Evolutionary conservation across 257 asterid genomes (phyloP).

Genomic region (Salvia splendens): DNA sequence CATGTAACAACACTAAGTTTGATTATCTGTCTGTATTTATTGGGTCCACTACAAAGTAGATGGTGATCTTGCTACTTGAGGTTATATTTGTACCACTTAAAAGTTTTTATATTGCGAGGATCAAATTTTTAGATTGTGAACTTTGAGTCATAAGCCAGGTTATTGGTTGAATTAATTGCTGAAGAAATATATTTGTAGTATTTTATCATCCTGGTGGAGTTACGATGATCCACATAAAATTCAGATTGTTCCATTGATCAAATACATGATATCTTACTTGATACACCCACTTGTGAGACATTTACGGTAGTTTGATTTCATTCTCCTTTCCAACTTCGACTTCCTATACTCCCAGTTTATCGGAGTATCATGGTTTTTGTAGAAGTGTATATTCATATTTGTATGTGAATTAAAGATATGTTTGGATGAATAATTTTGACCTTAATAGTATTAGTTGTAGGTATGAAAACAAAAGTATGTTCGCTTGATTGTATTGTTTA

Average conservation of each 20-base stretch:
- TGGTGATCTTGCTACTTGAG: constrained; percentile 16
- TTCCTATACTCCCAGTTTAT: neutral
- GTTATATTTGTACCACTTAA: constrained; percentile 1
- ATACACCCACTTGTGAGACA: constrained; percentile 10
- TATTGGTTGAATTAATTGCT: constrained; percentile 23
- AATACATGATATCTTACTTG: constrained; percentile 19
- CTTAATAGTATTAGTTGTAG: neutral
- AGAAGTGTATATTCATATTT: neutral
- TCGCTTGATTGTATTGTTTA: too few relatives aligned
- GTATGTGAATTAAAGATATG: neutral
- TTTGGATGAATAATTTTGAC: neutral
- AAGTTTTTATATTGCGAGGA: neutral
- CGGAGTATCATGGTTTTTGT: neutral
- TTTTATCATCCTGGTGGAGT: constrained; percentile 22
- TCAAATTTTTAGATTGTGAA: neutral
- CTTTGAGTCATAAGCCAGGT: constrained; percentile 15
- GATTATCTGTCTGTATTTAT: constrained; percentile 11
- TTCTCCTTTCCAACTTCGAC: neutral
- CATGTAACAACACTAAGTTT: neutral
- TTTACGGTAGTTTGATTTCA: neutral
- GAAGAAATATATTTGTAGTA: constrained; percentile 10
- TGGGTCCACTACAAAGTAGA: constrained; percentile 18
- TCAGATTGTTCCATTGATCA: constrained; percentile 9
- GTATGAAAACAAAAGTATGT: neutral
- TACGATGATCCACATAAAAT: constrained; percentile 23